Evolutionary conservation across 2,329 filamentous ascomycete genomes (phyloP).

Genomic region (Nothophoma quercina): DNA sequence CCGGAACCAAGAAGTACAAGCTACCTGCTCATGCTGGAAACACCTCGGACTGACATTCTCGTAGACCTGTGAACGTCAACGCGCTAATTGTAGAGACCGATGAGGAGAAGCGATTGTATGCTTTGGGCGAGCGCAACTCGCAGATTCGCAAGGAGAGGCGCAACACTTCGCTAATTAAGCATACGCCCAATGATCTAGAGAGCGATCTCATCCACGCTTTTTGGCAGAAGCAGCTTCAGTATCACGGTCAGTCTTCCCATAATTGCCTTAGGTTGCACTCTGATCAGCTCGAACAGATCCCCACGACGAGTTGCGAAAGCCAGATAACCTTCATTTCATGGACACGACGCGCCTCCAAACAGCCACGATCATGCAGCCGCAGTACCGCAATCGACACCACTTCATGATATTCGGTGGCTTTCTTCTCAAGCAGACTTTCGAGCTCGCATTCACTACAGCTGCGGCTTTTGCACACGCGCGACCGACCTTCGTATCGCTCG

Average conservation of each 20-base stretch:
- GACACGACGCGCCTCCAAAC: conserved; percentile 68
- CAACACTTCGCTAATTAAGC: conserved; percentile 67
- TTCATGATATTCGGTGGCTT: conserved; percentile 84
- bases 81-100: conserved; percentile 68
- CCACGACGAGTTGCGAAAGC: conserved; percentile 61
- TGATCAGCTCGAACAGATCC: conserved; percentile 54
- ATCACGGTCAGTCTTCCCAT: conserved; percentile 57
- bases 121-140: conserved; percentile 70
- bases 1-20: conserved; percentile 66
- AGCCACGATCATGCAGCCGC: conserved; percentile 78
- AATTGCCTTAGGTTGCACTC: not conserved
- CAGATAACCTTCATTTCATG: conserved; percentile 68
- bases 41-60: no score
- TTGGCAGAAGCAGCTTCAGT: conserved; percentile 73
- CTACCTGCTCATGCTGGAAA: no score
- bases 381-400: conserved; percentile 73
- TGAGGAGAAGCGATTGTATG: conserved; percentile 70
- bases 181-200: conserved; percentile 74
- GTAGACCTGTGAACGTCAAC: conserved; percentile 68
- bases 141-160: conserved; percentile 70
- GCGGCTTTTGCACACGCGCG: conserved; percentile 73
- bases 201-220: conserved; percentile 75
- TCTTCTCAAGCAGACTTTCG: conserved; percentile 76
- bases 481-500: conserved; percentile 75
- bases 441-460: conserved; percentile 78